Conservation (phyloP, 352 stramenopile species). For the Globisporangium lucens region DNA sequence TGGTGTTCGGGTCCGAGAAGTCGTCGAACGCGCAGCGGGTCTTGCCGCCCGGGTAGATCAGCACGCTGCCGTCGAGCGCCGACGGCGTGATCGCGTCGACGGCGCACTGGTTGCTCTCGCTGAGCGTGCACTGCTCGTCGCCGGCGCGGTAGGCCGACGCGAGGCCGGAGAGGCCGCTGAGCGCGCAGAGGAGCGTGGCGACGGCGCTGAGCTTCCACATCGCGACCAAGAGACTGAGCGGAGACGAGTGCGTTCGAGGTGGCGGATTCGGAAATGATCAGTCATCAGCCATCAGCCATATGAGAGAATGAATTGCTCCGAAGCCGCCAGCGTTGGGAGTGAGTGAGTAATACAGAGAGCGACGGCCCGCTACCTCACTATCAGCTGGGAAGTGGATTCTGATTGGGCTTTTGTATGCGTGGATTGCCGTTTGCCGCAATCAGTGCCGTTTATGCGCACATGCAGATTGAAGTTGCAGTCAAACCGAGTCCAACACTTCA, state of each 20-base stretch:
- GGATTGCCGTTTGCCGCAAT: no score
- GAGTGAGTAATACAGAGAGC: no score
- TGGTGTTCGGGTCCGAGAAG: slow-evolving; percentile 3
- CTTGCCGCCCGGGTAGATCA: slow-evolving; percentile 29
- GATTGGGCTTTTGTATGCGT: no score
- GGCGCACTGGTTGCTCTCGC: slow-evolving; percentile 23
- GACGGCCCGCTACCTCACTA: no score
- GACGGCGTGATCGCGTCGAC: slow-evolving; percentile 24
- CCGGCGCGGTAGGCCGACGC: slow-evolving; percentile 7
- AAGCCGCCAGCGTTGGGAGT: no score
- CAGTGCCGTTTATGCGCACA: no score
- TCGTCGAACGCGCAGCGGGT: slow-evolving; percentile 26
- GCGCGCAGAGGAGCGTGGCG: slow-evolving; percentile 1
- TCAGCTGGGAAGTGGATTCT: no score
- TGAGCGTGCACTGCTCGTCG: slow-evolving; percentile 26
- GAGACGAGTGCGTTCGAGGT: slow-evolving; percentile 10
- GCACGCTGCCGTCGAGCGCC: slow-evolving; percentile 24
- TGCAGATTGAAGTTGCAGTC: no score
- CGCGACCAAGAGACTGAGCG: background rate
- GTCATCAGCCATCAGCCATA: no score
- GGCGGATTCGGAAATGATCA: slow-evolving; percentile 25
- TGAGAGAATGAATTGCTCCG: no score
- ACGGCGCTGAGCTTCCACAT: slow-evolving; percentile 15
- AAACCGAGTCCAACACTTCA: no score
- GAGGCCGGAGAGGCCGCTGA: background rate